Percentiles rank a stretch among this genome's conserved stretches.
Conservation (phyloP, 805 yeast genomes). For the Wickerhamomyces chambardii region DNA sequence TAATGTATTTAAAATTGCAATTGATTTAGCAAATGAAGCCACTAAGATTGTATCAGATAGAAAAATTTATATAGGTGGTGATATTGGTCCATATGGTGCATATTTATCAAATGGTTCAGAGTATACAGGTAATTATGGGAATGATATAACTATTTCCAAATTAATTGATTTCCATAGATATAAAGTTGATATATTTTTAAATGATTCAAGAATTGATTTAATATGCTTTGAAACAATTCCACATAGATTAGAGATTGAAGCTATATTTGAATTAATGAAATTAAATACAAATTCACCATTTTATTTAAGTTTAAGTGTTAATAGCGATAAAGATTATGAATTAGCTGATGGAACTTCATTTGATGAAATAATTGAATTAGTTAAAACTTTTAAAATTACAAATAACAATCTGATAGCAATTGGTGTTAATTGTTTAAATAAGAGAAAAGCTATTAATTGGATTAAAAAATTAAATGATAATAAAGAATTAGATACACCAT, state of each 20-base stretch:
- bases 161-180: constrained; percentile 43
- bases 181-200: constrained; percentile 28
- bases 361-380: constrained; percentile 18
- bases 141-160: constrained; percentile 20
- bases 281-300: constrained; percentile 28
- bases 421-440: constrained; percentile 66
- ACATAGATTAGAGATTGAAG: constrained; percentile 43
- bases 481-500: constrained; percentile 17
- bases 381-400: constrained; percentile 10
- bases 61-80: constrained; percentile 37
- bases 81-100: constrained; percentile 77
- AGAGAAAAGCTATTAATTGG: constrained; percentile 29
- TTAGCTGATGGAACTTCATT: constrained; percentile 45
- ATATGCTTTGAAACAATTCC: constrained; percentile 73
- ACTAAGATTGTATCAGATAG: constrained; percentile 1
- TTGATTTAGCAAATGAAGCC: constrained; percentile 8
- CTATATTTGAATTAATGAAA: constrained; percentile 32
- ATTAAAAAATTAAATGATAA: constrained; percentile 25
- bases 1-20: constrained; percentile 1
- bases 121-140: constrained; percentile 59
- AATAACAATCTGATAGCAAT: constrained; percentile 31
- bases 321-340: constrained; percentile 14
- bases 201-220: constrained; percentile 37
- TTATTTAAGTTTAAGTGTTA: constrained; percentile 34
- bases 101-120: constrained; percentile 61